Evolutionary conservation across 345 rosid species (phyloP), one percentile per base, ranked within the genome.

Genomic region (Pugionium dolabratum): DNA sequence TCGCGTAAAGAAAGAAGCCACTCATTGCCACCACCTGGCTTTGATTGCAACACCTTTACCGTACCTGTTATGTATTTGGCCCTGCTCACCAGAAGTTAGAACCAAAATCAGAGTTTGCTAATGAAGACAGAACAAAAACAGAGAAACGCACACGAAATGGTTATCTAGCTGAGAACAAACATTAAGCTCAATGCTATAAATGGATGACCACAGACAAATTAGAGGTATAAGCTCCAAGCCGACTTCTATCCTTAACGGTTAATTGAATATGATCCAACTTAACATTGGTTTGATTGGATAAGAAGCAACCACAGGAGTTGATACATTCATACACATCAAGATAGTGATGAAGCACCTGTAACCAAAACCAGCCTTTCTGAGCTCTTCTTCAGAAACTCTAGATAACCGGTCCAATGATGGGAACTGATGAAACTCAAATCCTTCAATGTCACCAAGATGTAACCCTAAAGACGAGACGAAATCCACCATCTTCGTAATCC

Each of bases 401-500:
- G 89, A 77, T 44, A 90, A 79, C 36, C 74, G 69, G 25, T 90
- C 88, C 84, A 90, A 65, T 9, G 92, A 80, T 4, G 99, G 99
- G 61, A 94, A 94, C 78, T 85, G 83, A 60, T 85, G 84, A 72
- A 94, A 94, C 69, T 79, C 83, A 55, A 85, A 76, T 43, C 84
- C 99, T 10, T 78, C 89, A 62, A 90, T 78, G 6, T 62, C 57
- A 52, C 92, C 99, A 78, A 94, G 25, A 72, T 65, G 30, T n/a
- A 63, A 73, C 7, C 97, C 97, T 46, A 88, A 68, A 55, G 87
- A 76, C 33, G 98, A 87, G 7, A 89, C 60, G 64, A 75, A 87
- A 62, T 81, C 86, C 32, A 92, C 98, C 98, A 92, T 92, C 78
- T 89, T 92, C 26, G 95, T 83, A 55, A 87, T 94, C 83, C 99